Evolutionary conservation across 1,284 basidiomycete genomes (phyloP).

Genomic region (Fistulina hepatica): DNA sequence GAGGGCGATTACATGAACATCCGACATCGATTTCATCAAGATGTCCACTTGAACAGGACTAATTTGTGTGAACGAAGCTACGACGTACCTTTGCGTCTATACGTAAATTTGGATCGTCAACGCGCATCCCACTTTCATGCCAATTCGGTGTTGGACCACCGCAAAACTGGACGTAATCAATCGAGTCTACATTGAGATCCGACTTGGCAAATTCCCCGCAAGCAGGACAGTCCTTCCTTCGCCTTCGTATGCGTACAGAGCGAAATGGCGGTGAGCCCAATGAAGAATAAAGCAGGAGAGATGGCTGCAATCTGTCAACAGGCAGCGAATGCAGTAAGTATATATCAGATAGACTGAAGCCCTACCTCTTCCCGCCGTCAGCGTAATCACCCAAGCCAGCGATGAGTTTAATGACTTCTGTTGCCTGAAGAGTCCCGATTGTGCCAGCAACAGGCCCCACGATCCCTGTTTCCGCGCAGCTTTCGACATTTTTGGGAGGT

Average conservation of each 20-base stretch:
- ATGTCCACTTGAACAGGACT: conserved; percentile 32
- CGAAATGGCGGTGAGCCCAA: conserved; percentile 66
- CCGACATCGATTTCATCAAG: conserved; percentile 23
- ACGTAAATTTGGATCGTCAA: conserved; percentile 29
- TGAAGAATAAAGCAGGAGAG: conserved; percentile 66
- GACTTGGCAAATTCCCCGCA: conserved; percentile 42
- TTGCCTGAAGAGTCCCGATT: conserved; percentile 85
- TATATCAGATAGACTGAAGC: conserved; percentile 7
- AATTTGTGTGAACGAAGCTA: conserved; percentile 10
- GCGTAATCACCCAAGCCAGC: conserved; percentile 58
- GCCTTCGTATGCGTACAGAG: conserved; percentile 66
- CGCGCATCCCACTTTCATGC: conserved; percentile 39
- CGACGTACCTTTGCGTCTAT: conserved; percentile 38
- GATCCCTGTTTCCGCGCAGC: conserved; percentile 88
- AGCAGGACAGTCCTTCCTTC: conserved; percentile 49
- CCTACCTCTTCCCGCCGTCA: background rate
- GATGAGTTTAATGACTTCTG: conserved; percentile 82
- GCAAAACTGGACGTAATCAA: conserved; percentile 73
- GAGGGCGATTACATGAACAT: too few relatives aligned
- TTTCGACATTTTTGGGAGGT: conserved; percentile 52
- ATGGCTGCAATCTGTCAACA: conserved; percentile 47
- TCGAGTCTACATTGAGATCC: conserved; percentile 36
- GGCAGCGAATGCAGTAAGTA: conserved; percentile 2
- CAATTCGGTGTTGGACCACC: conserved; percentile 59
- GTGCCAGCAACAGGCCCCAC: conserved; percentile 85